Base-by-base conservation (phyloP, 768 basidiomycete genomes). In the Ephemerocybe angulata region DNA sequence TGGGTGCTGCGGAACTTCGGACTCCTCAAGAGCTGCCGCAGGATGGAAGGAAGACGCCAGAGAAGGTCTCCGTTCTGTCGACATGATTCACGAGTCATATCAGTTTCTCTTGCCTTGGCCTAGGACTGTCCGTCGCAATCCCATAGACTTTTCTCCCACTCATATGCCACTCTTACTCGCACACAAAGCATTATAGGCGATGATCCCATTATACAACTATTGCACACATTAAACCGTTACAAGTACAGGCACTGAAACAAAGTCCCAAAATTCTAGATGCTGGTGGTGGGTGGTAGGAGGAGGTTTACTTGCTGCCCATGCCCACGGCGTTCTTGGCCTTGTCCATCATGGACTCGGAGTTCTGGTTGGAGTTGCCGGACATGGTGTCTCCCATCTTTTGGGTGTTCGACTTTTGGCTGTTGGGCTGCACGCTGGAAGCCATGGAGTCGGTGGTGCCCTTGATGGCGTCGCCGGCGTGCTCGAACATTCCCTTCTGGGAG, bases 261-360 rank as follows among this genome's bases (percentile, higher is more conserved):
- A n/a, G n/a, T n/a, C n/a, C n/a, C n/a, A n/a, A n/a, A n/a, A n/a
- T n/a, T n/a, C n/a, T n/a, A n/a, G n/a, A n/a, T n/a, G n/a, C n/a
- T n/a, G n/a, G n/a, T n/a, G n/a, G n/a, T n/a, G n/a, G n/a, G n/a
- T n/a, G n/a, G n/a, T n/a, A n/a, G n/a, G n/a, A n/a, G n/a, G n/a
- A n/a, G n/a, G n/a, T n/a, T n/a, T 53, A 72, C 68, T 54, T 69
- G 53, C 69, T 56, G 48, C 72, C 74, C 60, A 82, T 64, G 12
- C 81, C 81, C 52, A 82, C 64, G 31, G 78, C 71, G 59, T 77
- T 70, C 76, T 82, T 82, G 38, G 80, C 77, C 73, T 81, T 80
- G 65, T 73, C 67, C 19, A 78, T 42, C 33, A 84, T 31, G 7
- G 76, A 77, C 5, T 73, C 71, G 70, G 77, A 58, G 60, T 76